Base-by-base conservation (phyloP, 768 basidiomycete species). In the Saitozyma sp. region DNA sequence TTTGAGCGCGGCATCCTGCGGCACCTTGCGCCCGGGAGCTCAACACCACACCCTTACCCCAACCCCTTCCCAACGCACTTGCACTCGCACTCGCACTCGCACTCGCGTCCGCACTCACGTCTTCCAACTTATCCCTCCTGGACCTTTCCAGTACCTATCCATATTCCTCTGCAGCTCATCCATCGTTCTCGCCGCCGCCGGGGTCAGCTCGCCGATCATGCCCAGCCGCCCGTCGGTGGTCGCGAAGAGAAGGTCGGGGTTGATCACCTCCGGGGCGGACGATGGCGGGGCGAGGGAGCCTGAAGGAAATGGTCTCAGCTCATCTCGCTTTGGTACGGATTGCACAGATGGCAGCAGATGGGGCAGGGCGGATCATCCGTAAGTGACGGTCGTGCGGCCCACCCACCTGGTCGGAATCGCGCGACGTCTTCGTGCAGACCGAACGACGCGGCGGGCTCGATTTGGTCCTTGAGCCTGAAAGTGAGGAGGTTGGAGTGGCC, bases 151-250 rank as follows among this genome's bases (percentile, higher is more conserved):
- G 9, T 63, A 55, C 10, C 60, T 63, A 48, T 73, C 71, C 69
- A 79, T 65, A 56, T 79, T 79, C 41, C 76, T 67, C 61, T 79
- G 78, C 4, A 79, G 56, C 52, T 73, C 76, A 37, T 67, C 69
- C 54, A 79, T 50, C 6, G 69, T 66, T 38, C 62, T 64, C 0
- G 69, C 56, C 2, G 74, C 73, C 4, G 42, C 19, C 7, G 58
- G 56, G 2, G 66, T 71, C n/a, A 79, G 62, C 50, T 79, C 78
- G 10, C 73, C 73, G 43, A 79, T 71, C 42, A 79, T 65, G 8
- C 76, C 76, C 14, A 79, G 40, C 38, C 74, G 58, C 2, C 78
- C 78, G 20, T 73, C 72, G 6, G 64, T 50, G 9, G 78, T 77
- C 9, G 73, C 71, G 54, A 71, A 77, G 19, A 79, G 38, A 20